phyloP scores from a whole-genome alignment of 1,284 basidiomycete species.

The Lignosus rhinocerotis region DNA sequence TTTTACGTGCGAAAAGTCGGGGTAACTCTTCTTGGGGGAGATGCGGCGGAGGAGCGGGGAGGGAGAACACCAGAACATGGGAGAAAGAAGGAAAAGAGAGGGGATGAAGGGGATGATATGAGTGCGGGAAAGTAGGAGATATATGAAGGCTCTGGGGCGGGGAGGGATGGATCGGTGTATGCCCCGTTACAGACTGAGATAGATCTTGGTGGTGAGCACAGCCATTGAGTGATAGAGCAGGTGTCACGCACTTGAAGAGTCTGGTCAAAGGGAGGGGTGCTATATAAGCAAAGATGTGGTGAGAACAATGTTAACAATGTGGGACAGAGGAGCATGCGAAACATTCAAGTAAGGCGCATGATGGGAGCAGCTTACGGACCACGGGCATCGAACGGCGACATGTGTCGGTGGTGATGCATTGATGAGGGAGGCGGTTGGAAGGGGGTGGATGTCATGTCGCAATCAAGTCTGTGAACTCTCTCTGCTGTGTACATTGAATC shows the following conservation, averaged over 20 bases:
- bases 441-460: too few relatives aligned
- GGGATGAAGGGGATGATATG: constrained; percentile 13
- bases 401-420: too few relatives aligned
- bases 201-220: constrained; percentile 7
- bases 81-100: background rate
- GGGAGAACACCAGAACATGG: constrained; percentile 12
- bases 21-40: constrained; percentile 12
- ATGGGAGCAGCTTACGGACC: too few relatives aligned
- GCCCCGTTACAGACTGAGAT: constrained; percentile 11
- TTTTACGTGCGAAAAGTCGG: constrained; percentile 12
- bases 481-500: too few relatives aligned
- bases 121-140: constrained; percentile 14
- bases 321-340: too few relatives aligned
- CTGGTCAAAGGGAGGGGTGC: too few relatives aligned
- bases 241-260: background rate
- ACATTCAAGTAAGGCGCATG: too few relatives aligned
- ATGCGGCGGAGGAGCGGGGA: constrained; percentile 13
- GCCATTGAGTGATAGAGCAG: constrained; percentile 18
- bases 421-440: too few relatives aligned
- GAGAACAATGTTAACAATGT: background rate
- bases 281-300: too few relatives aligned
- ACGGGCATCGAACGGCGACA: too few relatives aligned
- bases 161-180: constrained; percentile 4
- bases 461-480: too few relatives aligned
- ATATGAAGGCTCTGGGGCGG: constrained; percentile 1